A percentile compares a stretch with the other conserved stretches of the same genome.
Evolutionary conservation across 345 rosid species (phyloP).

Genomic region (Gossypium longicalyx): DNA sequence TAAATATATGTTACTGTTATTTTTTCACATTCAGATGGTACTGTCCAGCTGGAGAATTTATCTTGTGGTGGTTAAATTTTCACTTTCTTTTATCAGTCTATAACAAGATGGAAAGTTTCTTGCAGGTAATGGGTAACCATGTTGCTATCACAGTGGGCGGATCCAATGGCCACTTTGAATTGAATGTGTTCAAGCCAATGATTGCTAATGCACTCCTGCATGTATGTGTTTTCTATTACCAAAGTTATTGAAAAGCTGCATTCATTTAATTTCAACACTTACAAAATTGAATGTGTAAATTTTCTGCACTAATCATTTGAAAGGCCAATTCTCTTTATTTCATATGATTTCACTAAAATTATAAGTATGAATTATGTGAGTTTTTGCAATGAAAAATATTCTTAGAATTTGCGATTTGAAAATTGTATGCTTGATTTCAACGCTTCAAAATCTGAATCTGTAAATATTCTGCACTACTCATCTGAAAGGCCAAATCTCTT

Average conservation of each 20-base stretch:
- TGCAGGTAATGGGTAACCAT: slow-evolving; percentile 94
- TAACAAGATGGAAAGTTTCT: background rate
- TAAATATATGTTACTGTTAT: slow-evolving; percentile 25
- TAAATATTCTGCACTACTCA: background rate
- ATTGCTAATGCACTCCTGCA: slow-evolving; percentile 82
- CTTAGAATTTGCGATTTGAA: background rate
- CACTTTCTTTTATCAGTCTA: background rate
- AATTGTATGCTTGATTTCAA: background rate
- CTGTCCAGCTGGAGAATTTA: background rate
- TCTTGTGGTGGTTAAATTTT: slow-evolving; percentile 7
- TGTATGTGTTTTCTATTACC: slow-evolving; percentile 38
- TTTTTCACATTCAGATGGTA: slow-evolving; percentile 15
- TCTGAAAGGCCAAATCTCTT: background rate
- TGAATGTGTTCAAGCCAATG: slow-evolving; percentile 97
- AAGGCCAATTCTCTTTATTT: background rate
- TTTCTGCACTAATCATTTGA: background rate
- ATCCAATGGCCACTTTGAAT: slow-evolving; percentile 91
- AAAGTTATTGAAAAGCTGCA: background rate
- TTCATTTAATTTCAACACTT: background rate
- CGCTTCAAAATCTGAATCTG: background rate
- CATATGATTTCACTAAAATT: background rate
- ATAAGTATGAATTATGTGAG: background rate
- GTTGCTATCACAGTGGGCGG: slow-evolving; percentile 89
- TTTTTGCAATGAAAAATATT: background rate
- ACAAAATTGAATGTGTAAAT: background rate